Base-by-base conservation (phyloP, 2,329 filamentous ascomycete genomes). In the Cytospora piceae region DNA sequence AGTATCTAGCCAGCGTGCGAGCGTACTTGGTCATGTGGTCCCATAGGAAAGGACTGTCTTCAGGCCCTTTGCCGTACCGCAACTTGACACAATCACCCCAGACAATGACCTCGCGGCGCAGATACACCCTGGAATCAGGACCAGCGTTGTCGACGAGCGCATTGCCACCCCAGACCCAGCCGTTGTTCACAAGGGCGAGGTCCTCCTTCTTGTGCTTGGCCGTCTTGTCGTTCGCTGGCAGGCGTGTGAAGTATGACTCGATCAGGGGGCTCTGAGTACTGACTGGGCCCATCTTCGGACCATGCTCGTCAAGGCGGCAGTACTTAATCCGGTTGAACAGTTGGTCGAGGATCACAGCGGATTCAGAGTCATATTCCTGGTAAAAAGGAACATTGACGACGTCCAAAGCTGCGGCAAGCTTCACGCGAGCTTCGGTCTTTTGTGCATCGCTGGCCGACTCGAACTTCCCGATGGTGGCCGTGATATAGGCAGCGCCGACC, bases 61-160 rank as follows among this genome's bases (percentile, higher is more conserved):
- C 79, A 0, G 90, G 91, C 0, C 87, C 83, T 31, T 81, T 84
- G 39, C 95, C 95, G 74, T 98, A 99, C 22, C 95, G 89, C 61
- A 99, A 84, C 81, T 99, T 99, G 69, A 98, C 95, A 75, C 96
- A 99, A 75, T 99, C 95, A 17, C 94, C 94, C 95, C 95, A 99
- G 34, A 97, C 91, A 71, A 99, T 98, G 67, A 99, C 93, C 77
- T 99, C 93, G 71, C 95, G 87, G 61, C 93, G 87, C n/a, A 99
- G 85, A 74, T 99, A 99, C n/a, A 94, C 93, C 64, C 90, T 89
- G 11, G 94, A 97, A 56, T 91, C 83, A 0, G 93, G 90, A 0
- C 96, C 96, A 34, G 95, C 95, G 73, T 98, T 95, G 79, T 99
- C 95, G 53, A 92, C 85, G 77, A 98, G 85, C 1, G 95, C 94